Base-by-base conservation (phyloP, 768 basidiomycete genomes). In the Xerocomus brunneocitrinus region DNA sequence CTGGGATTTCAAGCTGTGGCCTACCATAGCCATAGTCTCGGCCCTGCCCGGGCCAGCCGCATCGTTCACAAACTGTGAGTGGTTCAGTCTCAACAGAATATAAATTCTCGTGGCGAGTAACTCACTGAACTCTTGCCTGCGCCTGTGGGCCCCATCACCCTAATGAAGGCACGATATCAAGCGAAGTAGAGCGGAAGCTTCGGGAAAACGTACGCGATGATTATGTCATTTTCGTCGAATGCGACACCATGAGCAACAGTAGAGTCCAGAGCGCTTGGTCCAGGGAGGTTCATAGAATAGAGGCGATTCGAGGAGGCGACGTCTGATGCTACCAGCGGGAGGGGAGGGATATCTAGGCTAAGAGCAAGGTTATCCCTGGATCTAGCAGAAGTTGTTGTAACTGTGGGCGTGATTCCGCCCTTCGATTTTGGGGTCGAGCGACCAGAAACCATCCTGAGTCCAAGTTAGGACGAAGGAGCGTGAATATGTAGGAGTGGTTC, bases 41-140 rank as follows among this genome's bases (percentile, higher is more conserved):
- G 24, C 2, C 41, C 16, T 47, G 31, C 51, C 53, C 28, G 14
- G 40, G 31, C 53, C 56, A 32, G 49, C 31, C 4, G 39, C 52
- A 9, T 2, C 22, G 52, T 56, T 62, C 27, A 62, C 40, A n/a
- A 62, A 62, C 61, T 62, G 9, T 22, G 2, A 28, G 36, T 16
- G 8, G 16, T n/a, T 53, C 22, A 38, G 30, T 22, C 16, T 12
- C 13, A 0, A 12, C 10, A 12, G 12, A 35, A 7, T 1, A 3
- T 38, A 16, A 19, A 19, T 3, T 49, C 5, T 25, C 8, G 16
- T 7, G 2, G 2, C 5, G 12, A 44, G 9, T n/a, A 14, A 59
- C 61, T 56, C 47, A 59, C 60, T 4, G 61, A 62, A 42, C 60
- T 61, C 38, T 62, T 61, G 1, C 60, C 60, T 4, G 35, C 38